A percentile compares a stretch with the other conserved stretches of the same genome.
phyloP scores from a whole-genome alignment of 768 basidiomycete genomes.

The Hydnomerulius pinastri region DNA sequence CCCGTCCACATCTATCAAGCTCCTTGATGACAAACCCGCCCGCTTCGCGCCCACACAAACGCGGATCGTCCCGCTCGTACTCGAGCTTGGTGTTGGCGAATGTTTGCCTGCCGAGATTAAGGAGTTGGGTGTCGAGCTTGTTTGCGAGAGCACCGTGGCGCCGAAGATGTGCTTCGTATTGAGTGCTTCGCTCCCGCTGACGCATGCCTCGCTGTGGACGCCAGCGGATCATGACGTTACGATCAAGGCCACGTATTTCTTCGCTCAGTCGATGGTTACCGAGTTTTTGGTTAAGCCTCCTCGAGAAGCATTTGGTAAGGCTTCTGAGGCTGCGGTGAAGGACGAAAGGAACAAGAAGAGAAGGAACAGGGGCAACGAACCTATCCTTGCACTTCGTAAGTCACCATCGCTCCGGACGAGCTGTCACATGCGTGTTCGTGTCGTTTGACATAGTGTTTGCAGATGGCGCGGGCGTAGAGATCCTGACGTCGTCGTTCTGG shows the following conservation, averaged over 20 bases:
- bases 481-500: constrained; percentile 59
- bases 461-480: constrained; percentile 90
- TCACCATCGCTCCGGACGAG: constrained; percentile 7
- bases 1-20: constrained; percentile 18
- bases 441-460: too few relatives aligned
- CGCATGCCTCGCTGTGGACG: constrained; percentile 47
- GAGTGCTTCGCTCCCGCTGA: constrained; percentile 43
- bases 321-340: constrained; percentile 6
- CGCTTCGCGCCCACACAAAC: constrained; percentile 65
- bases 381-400: constrained; percentile 67
- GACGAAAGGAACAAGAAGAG: background rate
- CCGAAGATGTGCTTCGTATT: constrained; percentile 23
- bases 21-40: constrained; percentile 16
- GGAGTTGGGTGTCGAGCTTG: constrained; percentile 38
- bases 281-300: constrained; percentile 64
- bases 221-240: constrained; percentile 31
- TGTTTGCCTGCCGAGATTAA: constrained; percentile 36
- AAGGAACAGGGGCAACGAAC: constrained; percentile 36
- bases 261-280: constrained; percentile 53
- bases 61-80: constrained; percentile 57
- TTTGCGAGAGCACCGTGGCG: background rate
- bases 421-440: too few relatives aligned
- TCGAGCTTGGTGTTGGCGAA: constrained; percentile 34
- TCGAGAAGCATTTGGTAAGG: constrained; percentile 26
- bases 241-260: constrained; percentile 63